A percentile compares a stretch with the other conserved stretches of the same genome.
These are phyloP conservation scores for Leccinum olivaceoglutinosum DNA, from an alignment of 1,284 basidiomycete genomes.

Conservation along the genomic window DNA sequence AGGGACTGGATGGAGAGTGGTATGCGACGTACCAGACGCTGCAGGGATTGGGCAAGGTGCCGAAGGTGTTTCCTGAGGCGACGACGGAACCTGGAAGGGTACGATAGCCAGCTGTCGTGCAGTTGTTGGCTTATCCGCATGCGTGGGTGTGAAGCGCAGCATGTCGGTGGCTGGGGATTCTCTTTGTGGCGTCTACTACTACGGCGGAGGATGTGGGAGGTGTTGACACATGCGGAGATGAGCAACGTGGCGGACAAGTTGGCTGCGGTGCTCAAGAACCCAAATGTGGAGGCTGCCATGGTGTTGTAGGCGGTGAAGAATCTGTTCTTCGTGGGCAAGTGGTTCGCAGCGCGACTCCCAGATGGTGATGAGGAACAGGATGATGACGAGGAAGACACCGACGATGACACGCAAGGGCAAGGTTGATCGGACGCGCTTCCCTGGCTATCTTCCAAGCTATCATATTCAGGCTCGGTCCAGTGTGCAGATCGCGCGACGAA, in stretches of 20 bases:
- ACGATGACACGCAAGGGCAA: constrained; percentile 9
- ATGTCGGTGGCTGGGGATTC: constrained; percentile 69
- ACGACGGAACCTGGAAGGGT: constrained; percentile 32
- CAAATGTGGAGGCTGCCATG: constrained; percentile 72
- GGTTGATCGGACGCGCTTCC: constrained; percentile 60
- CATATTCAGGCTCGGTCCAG: constrained; percentile 73
- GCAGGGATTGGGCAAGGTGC: constrained; percentile 58
- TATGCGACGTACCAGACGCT: constrained; percentile 82
- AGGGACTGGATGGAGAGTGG: constrained; percentile 55
- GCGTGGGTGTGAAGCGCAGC: constrained; percentile 89
- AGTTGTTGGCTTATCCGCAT: constrained; percentile 85
- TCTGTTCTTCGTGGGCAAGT: constrained; percentile 86
- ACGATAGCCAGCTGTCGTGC: constrained; percentile 60
- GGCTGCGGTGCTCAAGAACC: constrained; percentile 79
- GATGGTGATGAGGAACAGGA: constrained; percentile 16
- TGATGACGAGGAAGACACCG: constrained; percentile 16
- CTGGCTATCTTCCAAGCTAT: constrained; percentile 93
- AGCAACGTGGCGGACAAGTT: constrained; percentile 73
- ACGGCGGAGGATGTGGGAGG: constrained; percentile 5
- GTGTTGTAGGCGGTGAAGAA: constrained; percentile 92
- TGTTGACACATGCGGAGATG: constrained; percentile 49
- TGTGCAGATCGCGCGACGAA: constrained; percentile 64
- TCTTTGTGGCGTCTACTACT: constrained; percentile 47
- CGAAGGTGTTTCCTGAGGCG: constrained; percentile 55
- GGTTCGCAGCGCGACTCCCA: constrained; percentile 46